Conservation (phyloP, 257 asterid species). For the Plantago ovata region DNA sequence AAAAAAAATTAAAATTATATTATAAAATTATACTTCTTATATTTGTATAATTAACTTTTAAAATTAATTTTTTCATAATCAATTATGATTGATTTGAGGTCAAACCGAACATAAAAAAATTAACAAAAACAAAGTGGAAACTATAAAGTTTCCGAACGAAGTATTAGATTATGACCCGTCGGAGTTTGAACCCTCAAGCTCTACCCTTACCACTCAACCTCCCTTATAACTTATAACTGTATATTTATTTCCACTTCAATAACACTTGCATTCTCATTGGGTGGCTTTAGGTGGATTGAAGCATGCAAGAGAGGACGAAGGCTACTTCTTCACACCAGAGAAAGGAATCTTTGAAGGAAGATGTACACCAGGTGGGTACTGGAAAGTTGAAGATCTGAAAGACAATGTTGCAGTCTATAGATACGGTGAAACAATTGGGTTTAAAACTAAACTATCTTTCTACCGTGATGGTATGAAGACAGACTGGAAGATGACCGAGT, state of each 20-base stretch:
- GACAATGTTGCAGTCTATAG: not conserved
- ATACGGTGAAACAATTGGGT: not conserved
- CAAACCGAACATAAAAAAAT: too few relatives aligned
- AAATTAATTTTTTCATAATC: too few relatives aligned
- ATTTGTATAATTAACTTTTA: too few relatives aligned
- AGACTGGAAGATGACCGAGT: slow-evolving; percentile 19
- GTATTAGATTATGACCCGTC: too few relatives aligned
- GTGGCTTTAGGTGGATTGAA: not conserved
- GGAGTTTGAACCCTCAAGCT: too few relatives aligned
- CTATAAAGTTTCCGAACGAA: too few relatives aligned
- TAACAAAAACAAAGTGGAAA: too few relatives aligned
- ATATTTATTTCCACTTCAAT: not conserved
- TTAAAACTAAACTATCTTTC: not conserved
- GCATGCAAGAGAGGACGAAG: not conserved
- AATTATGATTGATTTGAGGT: too few relatives aligned
- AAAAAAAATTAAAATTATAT: too few relatives aligned
- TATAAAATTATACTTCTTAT: too few relatives aligned
- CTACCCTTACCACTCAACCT: too few relatives aligned
- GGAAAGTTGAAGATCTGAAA: not conserved
- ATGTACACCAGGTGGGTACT: not conserved
- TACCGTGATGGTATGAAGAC: not conserved
- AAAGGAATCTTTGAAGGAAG: not conserved
- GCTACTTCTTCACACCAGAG: not conserved
- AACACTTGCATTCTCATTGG: not conserved
- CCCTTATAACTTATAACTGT: too few relatives aligned